phyloP scores from a whole-genome alignment of 1,284 basidiomycete species.

The Moniliella sp. region DNA sequence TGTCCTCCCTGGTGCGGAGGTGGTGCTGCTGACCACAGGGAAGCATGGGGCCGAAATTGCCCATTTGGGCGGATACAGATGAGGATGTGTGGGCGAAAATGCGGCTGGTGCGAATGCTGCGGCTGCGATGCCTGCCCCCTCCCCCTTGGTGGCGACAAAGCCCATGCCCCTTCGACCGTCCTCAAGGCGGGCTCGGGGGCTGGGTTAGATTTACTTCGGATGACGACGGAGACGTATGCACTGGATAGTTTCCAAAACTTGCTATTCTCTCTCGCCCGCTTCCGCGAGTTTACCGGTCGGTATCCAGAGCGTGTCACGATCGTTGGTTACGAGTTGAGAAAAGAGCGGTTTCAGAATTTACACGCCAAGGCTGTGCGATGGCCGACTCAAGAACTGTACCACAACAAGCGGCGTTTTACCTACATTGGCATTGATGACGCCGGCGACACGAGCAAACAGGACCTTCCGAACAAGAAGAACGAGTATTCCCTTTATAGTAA shows the following conservation, averaged over 20 bases:
- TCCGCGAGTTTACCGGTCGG: constrained; percentile 58
- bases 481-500: constrained; percentile 32
- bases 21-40: not conserved
- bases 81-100: too few species aligned
- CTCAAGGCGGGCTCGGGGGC: constrained; percentile 4
- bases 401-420: constrained; percentile 40
- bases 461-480: constrained; percentile 24
- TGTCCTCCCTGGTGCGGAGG: constrained; percentile 7
- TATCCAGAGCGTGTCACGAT: constrained; percentile 68
- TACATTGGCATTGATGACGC: constrained; percentile 63
- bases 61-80: too few species aligned
- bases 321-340: constrained; percentile 79
- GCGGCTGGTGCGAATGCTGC: too few species aligned
- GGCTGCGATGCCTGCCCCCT: too few species aligned
- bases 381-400: constrained; percentile 37
- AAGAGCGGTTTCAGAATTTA: constrained; percentile 55
- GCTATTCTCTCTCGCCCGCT: constrained; percentile 74
- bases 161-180: too few species aligned
- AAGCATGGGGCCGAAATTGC: too few species aligned
- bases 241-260: constrained; percentile 83
- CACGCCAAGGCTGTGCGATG: constrained; percentile 65
- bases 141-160: too few species aligned
- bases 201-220: constrained; percentile 9
- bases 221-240: constrained; percentile 62
- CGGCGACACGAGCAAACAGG: constrained; percentile 37